Evolutionary conservation across 1,284 basidiomycete genomes (phyloP).

Genomic region (Mycosarcoma mackinlayi): DNA sequence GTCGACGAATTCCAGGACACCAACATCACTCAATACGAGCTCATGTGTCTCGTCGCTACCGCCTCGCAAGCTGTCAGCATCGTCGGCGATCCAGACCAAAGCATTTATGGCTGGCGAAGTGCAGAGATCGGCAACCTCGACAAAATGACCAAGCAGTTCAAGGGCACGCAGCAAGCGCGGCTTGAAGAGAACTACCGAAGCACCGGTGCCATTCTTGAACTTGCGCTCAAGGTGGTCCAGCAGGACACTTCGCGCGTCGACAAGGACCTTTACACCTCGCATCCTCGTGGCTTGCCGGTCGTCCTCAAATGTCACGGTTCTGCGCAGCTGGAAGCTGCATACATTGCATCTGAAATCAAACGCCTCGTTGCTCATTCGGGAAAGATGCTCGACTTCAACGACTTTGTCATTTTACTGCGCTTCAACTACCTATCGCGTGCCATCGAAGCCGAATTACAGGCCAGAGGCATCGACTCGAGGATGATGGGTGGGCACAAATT

Average conservation of each 20-base stretch:
- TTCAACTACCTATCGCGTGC: constrained; percentile 84
- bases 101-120: constrained; percentile 90
- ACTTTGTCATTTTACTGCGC: constrained; percentile 74
- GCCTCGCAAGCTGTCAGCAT: constrained; percentile 74
- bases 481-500: constrained; percentile 86
- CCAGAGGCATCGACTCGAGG: constrained; percentile 79
- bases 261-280: constrained; percentile 80
- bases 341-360: constrained; percentile 82
- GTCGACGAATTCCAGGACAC: constrained; percentile 96
- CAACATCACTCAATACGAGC: constrained; percentile 84
- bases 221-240: constrained; percentile 81
- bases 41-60: constrained; percentile 74
- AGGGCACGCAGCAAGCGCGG: constrained; percentile 73
- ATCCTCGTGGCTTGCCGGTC: constrained; percentile 74
- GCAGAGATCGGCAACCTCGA: constrained; percentile 71
- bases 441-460: constrained; percentile 82
- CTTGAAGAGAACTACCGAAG: constrained; percentile 90
- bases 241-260: constrained; percentile 81
- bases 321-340: constrained; percentile 53
- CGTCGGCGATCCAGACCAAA: constrained; percentile 93
- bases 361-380: constrained; percentile 80
- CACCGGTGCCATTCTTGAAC: constrained; percentile 80
- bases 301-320: constrained; percentile 48
- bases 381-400: constrained; percentile 72
- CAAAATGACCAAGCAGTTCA: constrained; percentile 58